Percentiles rank a stretch among this genome's conserved stretches.
Evolutionary conservation across 345 rosid species (phyloP).

Genomic region (Abelmoschus esculentus): DNA sequence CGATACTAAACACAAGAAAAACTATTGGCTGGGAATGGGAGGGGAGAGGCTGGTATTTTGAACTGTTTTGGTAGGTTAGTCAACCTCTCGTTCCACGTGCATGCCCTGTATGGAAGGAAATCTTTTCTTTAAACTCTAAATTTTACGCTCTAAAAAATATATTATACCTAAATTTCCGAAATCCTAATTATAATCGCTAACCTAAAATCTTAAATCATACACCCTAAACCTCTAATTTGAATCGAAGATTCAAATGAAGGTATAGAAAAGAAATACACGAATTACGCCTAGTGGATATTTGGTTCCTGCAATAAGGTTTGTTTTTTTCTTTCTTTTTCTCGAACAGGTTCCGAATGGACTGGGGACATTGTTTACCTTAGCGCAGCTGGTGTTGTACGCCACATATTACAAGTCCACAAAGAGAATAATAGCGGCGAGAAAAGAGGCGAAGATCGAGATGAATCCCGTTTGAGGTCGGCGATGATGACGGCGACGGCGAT

Average conservation of each 20-base stretch:
- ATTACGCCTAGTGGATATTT: too few species aligned
- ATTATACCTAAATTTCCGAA: too few species aligned
- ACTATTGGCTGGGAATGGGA: too few species aligned
- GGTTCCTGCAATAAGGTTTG: not conserved
- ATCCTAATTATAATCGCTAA: too few species aligned
- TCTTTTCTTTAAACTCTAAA: too few species aligned
- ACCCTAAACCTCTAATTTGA: too few species aligned
- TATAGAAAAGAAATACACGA: too few species aligned
- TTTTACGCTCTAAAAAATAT: too few species aligned
- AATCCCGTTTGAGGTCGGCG: constrained; percentile 28
- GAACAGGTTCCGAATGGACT: constrained; percentile 67
- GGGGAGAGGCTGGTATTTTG: not conserved
- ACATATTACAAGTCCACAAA: constrained; percentile 54
- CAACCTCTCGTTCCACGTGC: not conserved
- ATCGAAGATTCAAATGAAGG: too few species aligned
- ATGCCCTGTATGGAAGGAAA: not conserved
- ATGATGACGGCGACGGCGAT: not conserved
- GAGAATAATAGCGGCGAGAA: constrained; percentile 36
- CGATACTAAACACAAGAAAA: too few species aligned
- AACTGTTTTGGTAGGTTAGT: not conserved
- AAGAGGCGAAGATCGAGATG: constrained; percentile 26
- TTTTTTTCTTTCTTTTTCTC: not conserved
- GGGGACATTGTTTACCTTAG: constrained; percentile 44
- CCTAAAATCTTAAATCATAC: too few species aligned
- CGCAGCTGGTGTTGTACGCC: constrained; percentile 59